Conservation (phyloP, 805 yeast genomes). For the Metschnikowia koreensis region DNA sequence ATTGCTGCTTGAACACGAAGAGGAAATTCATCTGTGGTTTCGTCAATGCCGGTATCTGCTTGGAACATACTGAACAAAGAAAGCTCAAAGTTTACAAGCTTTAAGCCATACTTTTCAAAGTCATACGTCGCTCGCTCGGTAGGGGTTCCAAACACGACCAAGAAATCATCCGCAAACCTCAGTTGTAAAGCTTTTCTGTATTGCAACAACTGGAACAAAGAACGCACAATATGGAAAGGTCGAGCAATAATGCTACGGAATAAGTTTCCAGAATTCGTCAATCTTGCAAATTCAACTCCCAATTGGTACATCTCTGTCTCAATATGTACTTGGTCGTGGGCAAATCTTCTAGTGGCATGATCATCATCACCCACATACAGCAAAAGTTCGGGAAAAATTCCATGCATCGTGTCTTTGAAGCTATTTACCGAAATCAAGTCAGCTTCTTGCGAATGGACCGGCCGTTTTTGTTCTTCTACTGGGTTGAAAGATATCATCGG, state of each 20-base stretch:
- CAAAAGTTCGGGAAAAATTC: no score
- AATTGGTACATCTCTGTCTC: neutral
- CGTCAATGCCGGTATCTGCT: neutral
- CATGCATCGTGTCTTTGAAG: no score
- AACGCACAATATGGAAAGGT: neutral
- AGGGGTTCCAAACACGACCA: neutral
- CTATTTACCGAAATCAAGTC: no score
- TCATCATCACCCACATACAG: neutral
- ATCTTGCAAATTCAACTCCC: neutral
- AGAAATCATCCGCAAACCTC: neutral
- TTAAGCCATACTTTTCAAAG: neutral
- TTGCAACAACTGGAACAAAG: neutral
- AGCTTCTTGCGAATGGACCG: no score
- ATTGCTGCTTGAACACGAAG: neutral
- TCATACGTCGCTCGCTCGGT: no score
- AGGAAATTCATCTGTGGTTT: neutral
- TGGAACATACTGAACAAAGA: neutral
- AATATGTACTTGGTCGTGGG: neutral
- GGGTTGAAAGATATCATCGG: no score
- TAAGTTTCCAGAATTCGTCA: neutral
- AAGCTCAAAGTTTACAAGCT: slow-evolving; percentile 1
- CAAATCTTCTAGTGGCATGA: neutral
- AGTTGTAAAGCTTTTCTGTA: neutral
- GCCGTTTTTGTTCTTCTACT: no score
- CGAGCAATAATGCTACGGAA: neutral